Evolutionary conservation across 2,329 filamentous ascomycete genomes (phyloP).

Genomic region (Colletotrichum sp.): DNA sequence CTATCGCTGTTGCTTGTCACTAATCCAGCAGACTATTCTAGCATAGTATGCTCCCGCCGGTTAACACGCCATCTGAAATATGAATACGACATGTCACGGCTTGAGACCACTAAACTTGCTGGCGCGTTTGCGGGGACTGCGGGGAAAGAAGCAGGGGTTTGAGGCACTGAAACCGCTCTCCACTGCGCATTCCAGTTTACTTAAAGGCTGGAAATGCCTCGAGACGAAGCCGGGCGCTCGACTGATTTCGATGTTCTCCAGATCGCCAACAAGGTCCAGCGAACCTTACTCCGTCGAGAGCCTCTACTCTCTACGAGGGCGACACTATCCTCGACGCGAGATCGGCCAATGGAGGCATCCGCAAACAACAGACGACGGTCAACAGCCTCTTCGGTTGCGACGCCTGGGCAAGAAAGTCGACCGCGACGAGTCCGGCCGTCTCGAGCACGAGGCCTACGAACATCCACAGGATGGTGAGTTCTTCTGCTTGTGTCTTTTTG

Average conservation of each 20-base stretch:
- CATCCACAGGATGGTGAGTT: conserved; percentile 11
- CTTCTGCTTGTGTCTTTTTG: background rate
- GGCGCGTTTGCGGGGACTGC: background rate
- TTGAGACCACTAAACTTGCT: background rate
- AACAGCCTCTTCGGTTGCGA: background rate
- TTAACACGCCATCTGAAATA: background rate
- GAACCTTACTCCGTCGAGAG: background rate
- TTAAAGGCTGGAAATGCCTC: background rate
- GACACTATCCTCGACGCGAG: background rate
- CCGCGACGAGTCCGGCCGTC: conserved; percentile 9
- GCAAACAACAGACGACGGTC: background rate
- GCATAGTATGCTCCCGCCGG: background rate
- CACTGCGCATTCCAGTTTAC: background rate
- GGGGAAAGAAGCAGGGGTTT: background rate
- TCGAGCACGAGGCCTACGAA: conserved; percentile 4
- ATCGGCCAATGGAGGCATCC: background rate
- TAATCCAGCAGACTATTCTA: conserved; percentile 40
- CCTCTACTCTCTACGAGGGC: background rate
- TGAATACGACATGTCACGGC: background rate
- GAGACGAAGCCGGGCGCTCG: background rate
- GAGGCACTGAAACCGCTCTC: background rate
- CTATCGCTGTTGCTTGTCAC: conserved; percentile 58
- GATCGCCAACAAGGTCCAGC: background rate
- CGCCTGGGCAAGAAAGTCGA: background rate
- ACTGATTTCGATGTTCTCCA: background rate